Conservation (phyloP, 768 basidiomycete species). For the Russula foetens region DNA sequence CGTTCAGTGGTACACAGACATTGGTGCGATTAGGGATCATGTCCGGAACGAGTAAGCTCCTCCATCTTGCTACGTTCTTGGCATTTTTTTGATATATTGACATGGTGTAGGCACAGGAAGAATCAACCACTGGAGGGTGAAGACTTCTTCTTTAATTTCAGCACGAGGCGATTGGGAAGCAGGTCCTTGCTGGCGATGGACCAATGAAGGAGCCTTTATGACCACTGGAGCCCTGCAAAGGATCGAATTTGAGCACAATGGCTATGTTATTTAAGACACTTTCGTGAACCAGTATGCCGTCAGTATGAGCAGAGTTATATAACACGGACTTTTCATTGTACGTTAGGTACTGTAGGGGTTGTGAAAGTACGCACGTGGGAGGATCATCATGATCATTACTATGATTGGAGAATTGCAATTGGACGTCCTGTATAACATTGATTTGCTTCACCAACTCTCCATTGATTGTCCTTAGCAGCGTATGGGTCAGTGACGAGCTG, state of each 20-base stretch:
- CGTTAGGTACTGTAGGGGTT: too few species aligned
- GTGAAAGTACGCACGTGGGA: too few species aligned
- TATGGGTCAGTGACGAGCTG: too few species aligned
- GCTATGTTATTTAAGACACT: neutral
- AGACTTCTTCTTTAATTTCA: slow-evolving; percentile 1
- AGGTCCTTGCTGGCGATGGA: neutral
- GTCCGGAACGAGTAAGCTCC: neutral
- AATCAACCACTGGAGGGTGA: neutral
- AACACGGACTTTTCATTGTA: too few species aligned
- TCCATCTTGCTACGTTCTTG: neutral
- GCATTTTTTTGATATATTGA: neutral
- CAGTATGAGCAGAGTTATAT: too few species aligned
- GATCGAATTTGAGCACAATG: neutral
- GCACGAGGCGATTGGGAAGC: neutral
- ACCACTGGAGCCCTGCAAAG: neutral
- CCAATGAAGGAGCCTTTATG: neutral
- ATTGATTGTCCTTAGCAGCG: too few species aligned
- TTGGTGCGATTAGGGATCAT: neutral
- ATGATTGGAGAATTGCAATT: too few species aligned
- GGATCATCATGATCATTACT: too few species aligned
- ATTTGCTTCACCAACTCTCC: too few species aligned
- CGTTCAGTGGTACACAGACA: neutral
- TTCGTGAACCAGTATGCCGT: neutral
- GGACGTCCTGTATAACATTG: too few species aligned
- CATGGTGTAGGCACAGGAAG: neutral